phyloP scores from a whole-genome alignment of 2,329 filamentous ascomycete genomes.

The Verticillium longisporum region DNA sequence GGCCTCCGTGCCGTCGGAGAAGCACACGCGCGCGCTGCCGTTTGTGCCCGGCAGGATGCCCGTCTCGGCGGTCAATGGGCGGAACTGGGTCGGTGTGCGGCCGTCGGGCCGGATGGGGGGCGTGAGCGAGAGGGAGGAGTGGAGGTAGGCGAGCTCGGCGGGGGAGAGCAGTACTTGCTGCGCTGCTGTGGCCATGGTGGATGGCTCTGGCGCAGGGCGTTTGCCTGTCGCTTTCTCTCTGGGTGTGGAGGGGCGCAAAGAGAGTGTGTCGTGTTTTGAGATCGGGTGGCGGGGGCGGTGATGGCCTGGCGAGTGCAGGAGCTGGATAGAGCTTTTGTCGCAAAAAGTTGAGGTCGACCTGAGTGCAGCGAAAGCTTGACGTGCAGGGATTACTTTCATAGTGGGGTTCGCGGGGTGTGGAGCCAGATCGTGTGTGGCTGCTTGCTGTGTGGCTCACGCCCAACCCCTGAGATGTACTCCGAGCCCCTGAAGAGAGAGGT shows the following conservation, averaged over 20 bases:
- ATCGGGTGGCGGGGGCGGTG: not conserved
- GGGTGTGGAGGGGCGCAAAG: not conserved
- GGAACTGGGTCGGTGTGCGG: conserved; percentile 77
- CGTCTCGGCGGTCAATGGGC: conserved; percentile 82
- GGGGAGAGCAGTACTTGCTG: conserved; percentile 78
- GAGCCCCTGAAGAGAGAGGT: not conserved
- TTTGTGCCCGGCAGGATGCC: conserved; percentile 88
- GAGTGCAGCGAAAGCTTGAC: not conserved
- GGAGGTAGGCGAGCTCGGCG: conserved; percentile 92
- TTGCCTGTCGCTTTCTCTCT: not conserved
- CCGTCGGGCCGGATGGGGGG: conserved; percentile 89
- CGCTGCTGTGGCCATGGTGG: conserved; percentile 49
- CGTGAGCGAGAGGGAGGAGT: conserved; percentile 71
- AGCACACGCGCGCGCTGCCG: conserved; percentile 87
- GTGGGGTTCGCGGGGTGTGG: not conserved
- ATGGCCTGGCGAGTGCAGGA: not conserved
- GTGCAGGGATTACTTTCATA: not conserved
- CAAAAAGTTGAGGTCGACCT: not conserved
- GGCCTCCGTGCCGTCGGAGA: conserved; percentile 91
- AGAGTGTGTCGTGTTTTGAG: not conserved
- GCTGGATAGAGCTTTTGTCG: not conserved
- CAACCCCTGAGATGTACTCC: not conserved
- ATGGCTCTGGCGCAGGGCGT: not conserved
- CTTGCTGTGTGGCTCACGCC: not conserved
- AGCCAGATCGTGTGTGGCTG: not conserved